phyloP scores from a whole-genome alignment of 352 stramenopile species.

The Pythium aphanidermatum region DNA sequence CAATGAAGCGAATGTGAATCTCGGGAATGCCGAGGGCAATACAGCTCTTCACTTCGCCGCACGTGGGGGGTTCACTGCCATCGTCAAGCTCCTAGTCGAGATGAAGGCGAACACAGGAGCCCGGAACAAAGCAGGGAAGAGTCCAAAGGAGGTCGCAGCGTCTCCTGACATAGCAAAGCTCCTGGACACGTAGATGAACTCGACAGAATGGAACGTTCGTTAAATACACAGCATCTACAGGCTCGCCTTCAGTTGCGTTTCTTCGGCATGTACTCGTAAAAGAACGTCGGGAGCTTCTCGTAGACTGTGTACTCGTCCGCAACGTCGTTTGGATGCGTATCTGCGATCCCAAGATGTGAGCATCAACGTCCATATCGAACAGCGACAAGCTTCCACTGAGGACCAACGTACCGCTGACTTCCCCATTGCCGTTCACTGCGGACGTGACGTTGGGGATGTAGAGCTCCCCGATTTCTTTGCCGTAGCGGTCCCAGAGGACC shows the following conservation, averaged over 20 bases:
- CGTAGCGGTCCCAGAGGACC: slow-evolving; percentile 80
- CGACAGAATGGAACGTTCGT: no score
- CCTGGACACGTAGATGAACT: slow-evolving; percentile 21
- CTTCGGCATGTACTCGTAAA: slow-evolving; percentile 85
- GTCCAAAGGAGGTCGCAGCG: slow-evolving; percentile 55
- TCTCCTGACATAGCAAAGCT: slow-evolving; percentile 59
- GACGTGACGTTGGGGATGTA: slow-evolving; percentile 49
- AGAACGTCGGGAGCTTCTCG: slow-evolving; percentile 82
- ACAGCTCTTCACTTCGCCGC: slow-evolving; percentile 82
- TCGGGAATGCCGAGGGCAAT: slow-evolving; percentile 71
- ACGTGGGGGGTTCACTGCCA: slow-evolving; percentile 61
- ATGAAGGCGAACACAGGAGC: slow-evolving; percentile 33
- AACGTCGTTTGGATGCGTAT: slow-evolving; percentile 61
- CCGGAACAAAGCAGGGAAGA: slow-evolving; percentile 80
- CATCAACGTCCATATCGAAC: slow-evolving; percentile 1
- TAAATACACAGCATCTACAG: no score
- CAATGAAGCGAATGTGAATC: slow-evolving; percentile 60
- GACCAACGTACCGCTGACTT: slow-evolving; percentile 20
- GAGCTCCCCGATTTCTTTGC: slow-evolving; percentile 77
- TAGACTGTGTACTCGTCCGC: slow-evolving; percentile 81
- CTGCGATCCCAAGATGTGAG: no score
- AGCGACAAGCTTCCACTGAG: background rate
- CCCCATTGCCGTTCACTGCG: slow-evolving; percentile 13
- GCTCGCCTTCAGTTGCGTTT: slow-evolving; percentile 38
- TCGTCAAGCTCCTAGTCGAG: slow-evolving; percentile 67